Conservation (phyloP, 352 stramenopile genomes). For the Phytophthora foliorum region DNA sequence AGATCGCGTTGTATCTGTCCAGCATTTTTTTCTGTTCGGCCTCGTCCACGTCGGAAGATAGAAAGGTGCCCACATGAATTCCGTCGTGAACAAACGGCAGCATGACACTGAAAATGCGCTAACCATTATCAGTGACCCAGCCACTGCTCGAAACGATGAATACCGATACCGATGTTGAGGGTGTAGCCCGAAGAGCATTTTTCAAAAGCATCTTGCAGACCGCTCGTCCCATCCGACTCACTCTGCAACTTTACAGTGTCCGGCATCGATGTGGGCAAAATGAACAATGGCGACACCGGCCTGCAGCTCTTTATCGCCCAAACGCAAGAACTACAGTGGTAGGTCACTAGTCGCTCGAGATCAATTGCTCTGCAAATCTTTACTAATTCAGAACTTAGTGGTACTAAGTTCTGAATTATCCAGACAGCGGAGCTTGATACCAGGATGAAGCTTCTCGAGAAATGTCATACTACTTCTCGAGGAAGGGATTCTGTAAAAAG, state of each 20-base stretch:
- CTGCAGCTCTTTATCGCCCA: too few relatives aligned
- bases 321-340: too few relatives aligned
- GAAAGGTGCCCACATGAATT: constrained; percentile 12
- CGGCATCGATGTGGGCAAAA: neutral
- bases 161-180: neutral
- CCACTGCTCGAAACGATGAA: constrained; percentile 8
- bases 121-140: neutral
- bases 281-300: neutral
- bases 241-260: neutral
- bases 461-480: too few relatives aligned
- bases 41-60: constrained; percentile 12
- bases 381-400: too few relatives aligned
- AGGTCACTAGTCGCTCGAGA: too few relatives aligned
- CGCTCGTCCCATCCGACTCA: neutral
- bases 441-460: too few relatives aligned
- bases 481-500: too few relatives aligned
- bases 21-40: constrained; percentile 12
- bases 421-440: too few relatives aligned
- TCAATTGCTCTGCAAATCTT: too few relatives aligned
- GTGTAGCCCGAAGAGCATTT: constrained; percentile 1
- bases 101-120: neutral
- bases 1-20: constrained; percentile 20
- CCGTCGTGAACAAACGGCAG: constrained; percentile 11
- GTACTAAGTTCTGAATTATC: too few relatives aligned
- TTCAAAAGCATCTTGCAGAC: neutral